A percentile compares a stretch with the other conserved stretches of the same genome.
These are phyloP conservation scores for Stramenopiles sp. DNA, from an alignment of 352 stramenopile genomes.

Conservation along the genomic window DNA sequence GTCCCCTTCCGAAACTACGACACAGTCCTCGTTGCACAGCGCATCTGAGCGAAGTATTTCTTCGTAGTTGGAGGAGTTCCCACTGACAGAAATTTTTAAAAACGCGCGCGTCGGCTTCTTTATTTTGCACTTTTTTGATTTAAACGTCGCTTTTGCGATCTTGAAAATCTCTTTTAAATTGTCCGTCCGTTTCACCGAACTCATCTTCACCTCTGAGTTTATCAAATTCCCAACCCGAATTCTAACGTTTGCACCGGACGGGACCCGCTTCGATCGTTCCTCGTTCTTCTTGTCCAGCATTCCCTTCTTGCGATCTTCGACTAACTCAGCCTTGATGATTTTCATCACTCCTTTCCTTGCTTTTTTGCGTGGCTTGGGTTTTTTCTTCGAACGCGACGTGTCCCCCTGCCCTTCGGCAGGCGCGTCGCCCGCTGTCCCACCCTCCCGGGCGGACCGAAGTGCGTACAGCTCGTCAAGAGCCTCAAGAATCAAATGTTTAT, in stretches of 20 bases:
- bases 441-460: too few species aligned
- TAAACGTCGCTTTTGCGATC: not conserved
- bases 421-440: too few species aligned
- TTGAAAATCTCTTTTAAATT: constrained; percentile 9
- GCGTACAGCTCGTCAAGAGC: not conserved
- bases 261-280: not conserved
- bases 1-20: not conserved
- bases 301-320: not conserved
- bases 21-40: not conserved
- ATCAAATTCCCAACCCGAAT: not conserved
- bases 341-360: not conserved
- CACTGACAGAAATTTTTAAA: not conserved
- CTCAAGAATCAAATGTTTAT: not conserved
- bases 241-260: not conserved
- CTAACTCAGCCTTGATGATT: not conserved
- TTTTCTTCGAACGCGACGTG: not conserved
- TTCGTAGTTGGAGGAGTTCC: too few species aligned
- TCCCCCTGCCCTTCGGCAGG: not conserved
- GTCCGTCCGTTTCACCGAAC: not conserved
- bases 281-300: not conserved
- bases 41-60: not conserved
- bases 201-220: not conserved
- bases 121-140: not conserved
- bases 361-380: not conserved
- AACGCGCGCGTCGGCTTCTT: not conserved